These are phyloP conservation scores for Lycium barbarum DNA, from an alignment of 257 asterid genomes.

Conservation along the genomic window DNA sequence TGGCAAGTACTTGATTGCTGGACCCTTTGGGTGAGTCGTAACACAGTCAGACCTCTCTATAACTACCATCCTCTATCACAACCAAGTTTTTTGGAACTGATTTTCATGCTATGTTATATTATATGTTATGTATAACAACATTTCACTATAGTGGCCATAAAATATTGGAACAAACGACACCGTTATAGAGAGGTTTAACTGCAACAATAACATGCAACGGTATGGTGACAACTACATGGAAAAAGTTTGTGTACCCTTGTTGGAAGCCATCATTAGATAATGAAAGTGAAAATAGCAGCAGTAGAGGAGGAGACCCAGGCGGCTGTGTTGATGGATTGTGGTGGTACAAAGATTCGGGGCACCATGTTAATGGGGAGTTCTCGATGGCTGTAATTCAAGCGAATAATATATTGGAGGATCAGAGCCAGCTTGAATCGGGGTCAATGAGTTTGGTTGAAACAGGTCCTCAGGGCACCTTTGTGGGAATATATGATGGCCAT, in stretches of 20 bases:
- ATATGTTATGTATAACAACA: too few species aligned
- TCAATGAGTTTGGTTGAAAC: slow-evolving; percentile 62
- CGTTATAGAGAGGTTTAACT: too few species aligned
- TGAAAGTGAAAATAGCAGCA: slow-evolving; percentile 52
- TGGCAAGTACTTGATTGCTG: slow-evolving; percentile 34
- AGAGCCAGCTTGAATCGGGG: slow-evolving; percentile 87
- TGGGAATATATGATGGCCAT: slow-evolving; percentile 93
- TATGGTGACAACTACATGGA: slow-evolving; percentile 75
- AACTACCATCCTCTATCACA: too few species aligned
- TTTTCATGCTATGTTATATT: too few species aligned
- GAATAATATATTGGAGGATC: slow-evolving; percentile 72
- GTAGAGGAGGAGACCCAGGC: slow-evolving; percentile 48
- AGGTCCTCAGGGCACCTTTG: slow-evolving; percentile 82
- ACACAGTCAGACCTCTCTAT: not conserved
- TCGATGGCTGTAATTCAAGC: slow-evolving; percentile 92
- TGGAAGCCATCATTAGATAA: slow-evolving; percentile 60
- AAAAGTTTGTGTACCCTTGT: slow-evolving; percentile 67
- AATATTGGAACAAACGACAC: too few species aligned
- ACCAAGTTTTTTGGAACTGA: too few species aligned
- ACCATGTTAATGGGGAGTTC: slow-evolving; percentile 76
- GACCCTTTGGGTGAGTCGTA: slow-evolving; percentile 36
- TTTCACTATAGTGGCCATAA: too few species aligned
- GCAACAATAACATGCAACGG: slow-evolving; percentile 43
- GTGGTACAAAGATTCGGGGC: slow-evolving; percentile 83
- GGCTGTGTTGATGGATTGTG: slow-evolving; percentile 68